phyloP scores from a whole-genome alignment of 1,284 basidiomycete species.

The Sparassis latifolia region DNA sequence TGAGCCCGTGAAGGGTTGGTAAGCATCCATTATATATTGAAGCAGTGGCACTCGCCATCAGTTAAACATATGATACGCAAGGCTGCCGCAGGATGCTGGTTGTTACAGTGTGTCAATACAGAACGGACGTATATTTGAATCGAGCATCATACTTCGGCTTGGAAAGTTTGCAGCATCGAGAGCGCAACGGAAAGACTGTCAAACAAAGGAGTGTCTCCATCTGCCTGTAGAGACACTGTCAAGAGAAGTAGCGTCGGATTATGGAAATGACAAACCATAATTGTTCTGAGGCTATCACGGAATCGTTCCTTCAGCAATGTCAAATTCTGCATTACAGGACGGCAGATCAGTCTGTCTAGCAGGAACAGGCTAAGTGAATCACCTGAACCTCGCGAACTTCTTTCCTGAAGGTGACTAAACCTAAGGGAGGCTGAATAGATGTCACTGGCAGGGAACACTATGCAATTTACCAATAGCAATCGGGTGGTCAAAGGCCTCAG shows the following conservation, averaged over 20 bases:
- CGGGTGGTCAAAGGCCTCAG: conserved; percentile 6
- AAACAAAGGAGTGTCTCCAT: conserved; percentile 7
- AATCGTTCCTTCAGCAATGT: conserved; percentile 7
- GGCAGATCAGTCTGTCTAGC: too few species aligned
- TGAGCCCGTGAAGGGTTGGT: not conserved
- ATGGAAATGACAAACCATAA: not conserved
- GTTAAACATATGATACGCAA: conserved; percentile 8
- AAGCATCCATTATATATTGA: not conserved
- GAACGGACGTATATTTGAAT: not conserved
- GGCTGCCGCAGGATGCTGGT: conserved; percentile 2
- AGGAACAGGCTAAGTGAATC: not conserved
- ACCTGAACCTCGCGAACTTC: conserved; percentile 6
- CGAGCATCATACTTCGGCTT: not conserved
- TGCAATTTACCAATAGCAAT: conserved; percentile 5
- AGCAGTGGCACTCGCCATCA: conserved; percentile 1
- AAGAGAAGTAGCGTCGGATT: not conserved
- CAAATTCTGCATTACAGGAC: not conserved
- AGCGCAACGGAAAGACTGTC: conserved; percentile 6
- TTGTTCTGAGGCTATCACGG: not conserved
- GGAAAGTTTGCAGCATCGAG: conserved; percentile 6
- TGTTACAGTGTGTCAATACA: not conserved
- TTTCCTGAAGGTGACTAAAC: conserved; percentile 6
- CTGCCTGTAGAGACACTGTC: not conserved
- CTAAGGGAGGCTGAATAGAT: not conserved
- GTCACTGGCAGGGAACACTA: too few species aligned